These are phyloP conservation scores for Apiotrichum brassicae DNA, from an alignment of 1,284 basidiomycete species.

Conservation along the genomic window DNA sequence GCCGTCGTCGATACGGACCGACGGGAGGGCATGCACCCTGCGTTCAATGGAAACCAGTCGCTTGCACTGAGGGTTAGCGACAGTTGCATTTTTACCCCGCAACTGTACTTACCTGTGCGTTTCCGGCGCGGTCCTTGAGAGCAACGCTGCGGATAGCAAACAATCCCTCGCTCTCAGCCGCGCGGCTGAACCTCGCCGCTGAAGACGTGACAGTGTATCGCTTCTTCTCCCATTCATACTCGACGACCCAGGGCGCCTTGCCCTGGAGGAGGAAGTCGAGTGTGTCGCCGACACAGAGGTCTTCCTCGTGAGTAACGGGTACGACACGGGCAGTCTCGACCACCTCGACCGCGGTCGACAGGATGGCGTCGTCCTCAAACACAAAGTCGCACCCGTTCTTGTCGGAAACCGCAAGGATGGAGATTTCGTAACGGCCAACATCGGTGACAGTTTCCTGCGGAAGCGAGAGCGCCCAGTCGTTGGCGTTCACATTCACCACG, in stretches of 20 bases:
- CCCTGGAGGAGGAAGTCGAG: constrained; percentile 91
- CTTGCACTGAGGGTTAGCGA: constrained; percentile 55
- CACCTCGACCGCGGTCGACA: constrained; percentile 74
- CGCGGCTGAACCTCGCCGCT: constrained; percentile 71
- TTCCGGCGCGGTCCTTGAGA: constrained; percentile 59
- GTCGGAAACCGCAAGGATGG: constrained; percentile 68
- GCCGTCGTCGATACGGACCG: constrained; percentile 79
- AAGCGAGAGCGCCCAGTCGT: constrained; percentile 68
- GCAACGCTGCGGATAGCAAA: constrained; percentile 79
- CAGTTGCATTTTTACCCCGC: neutral
- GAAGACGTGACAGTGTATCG: constrained; percentile 67
- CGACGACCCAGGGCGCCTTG: constrained; percentile 89
- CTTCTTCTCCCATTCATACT: constrained; percentile 78
- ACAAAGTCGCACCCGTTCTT: constrained; percentile 71
- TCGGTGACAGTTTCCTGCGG: constrained; percentile 66
- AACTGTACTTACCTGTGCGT: constrained; percentile 51
- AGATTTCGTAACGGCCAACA: constrained; percentile 72
- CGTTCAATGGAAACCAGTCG: constrained; percentile 69
- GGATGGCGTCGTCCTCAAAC: constrained; percentile 51
- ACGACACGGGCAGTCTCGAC: constrained; percentile 91
- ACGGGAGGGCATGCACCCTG: constrained; percentile 73
- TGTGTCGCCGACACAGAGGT: constrained; percentile 86
- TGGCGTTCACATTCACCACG: constrained; percentile 56
- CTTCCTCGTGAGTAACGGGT: constrained; percentile 66
- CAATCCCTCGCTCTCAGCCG: constrained; percentile 71